These are phyloP conservation scores for Picea engelmannii DNA, from an alignment of 83 land plant species.

Conservation along the genomic window DNA sequence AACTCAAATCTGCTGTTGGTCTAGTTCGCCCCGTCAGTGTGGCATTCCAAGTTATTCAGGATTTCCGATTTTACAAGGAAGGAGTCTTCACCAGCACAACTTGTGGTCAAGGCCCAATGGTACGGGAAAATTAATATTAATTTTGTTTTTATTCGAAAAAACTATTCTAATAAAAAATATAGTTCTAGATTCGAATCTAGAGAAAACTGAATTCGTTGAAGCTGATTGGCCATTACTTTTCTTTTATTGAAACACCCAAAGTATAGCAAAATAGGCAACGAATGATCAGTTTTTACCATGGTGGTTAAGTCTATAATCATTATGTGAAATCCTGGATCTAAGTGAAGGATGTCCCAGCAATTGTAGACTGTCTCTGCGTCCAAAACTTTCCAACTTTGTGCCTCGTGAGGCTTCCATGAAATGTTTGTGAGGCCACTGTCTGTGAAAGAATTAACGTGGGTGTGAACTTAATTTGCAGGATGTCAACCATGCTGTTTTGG, in stretches of 20 bases:
- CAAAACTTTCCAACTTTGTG: not conserved
- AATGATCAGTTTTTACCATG: no score
- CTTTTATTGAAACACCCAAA: not conserved
- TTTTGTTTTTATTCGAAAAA: not conserved
- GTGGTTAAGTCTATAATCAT: no score
- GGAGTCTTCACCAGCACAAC: slow-evolving; percentile 79
- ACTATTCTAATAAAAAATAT: not conserved
- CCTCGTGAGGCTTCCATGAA: not conserved
- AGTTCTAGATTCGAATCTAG: not conserved
- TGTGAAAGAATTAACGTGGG: not conserved
- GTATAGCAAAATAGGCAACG: no score
- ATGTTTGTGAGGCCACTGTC: not conserved
- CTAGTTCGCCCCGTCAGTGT: slow-evolving; percentile 90
- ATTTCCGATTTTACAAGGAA: slow-evolving; percentile 66
- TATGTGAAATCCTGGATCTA: not conserved
- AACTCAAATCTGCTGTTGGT: slow-evolving; percentile 90
- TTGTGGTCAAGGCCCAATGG: slow-evolving; percentile 79
- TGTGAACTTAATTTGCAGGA: slow-evolving; percentile 48
- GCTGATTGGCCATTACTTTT: not conserved
- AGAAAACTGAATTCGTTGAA: not conserved
- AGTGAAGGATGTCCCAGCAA: not conserved
- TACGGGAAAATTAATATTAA: slow-evolving; percentile 13
- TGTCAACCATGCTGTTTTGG: slow-evolving; percentile 98
- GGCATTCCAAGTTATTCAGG: slow-evolving; percentile 78
- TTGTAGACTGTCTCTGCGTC: not conserved